phyloP scores from a whole-genome alignment of 495 filamentous ascomycete species.

The Tuber brumale region DNA sequence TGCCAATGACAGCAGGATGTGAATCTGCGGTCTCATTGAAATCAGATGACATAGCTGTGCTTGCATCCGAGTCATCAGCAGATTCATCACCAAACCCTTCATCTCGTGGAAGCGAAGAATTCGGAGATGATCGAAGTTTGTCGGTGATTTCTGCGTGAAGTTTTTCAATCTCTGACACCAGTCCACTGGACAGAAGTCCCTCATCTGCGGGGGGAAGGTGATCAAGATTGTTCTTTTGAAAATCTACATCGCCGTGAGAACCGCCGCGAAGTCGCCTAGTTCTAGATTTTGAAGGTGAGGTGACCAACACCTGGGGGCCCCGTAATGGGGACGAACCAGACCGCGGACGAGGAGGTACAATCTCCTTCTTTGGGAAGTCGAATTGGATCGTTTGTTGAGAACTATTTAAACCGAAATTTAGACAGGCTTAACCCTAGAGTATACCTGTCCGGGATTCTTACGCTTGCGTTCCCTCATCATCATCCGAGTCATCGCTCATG shows the following conservation, averaged over 20 bases:
- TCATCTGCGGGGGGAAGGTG: conserved; percentile 37
- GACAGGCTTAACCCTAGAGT: neutral
- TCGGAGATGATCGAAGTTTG: conserved; percentile 37
- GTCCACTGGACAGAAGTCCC: conserved; percentile 37
- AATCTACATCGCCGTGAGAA: conserved; percentile 40
- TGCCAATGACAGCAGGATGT: conserved; percentile 42
- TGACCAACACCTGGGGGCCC: conserved; percentile 52
- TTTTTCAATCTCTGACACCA: conserved; percentile 32
- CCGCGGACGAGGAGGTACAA: conserved; percentile 72
- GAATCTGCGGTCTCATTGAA: conserved; percentile 62
- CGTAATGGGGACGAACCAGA: conserved; percentile 82
- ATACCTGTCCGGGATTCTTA: conserved; percentile 20
- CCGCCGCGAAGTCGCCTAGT: conserved; percentile 38
- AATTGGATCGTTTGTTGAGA: conserved; percentile 59
- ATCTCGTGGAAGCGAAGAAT: conserved; percentile 36
- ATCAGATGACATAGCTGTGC: conserved; percentile 59
- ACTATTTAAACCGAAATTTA: neutral
- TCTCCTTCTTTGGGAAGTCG: conserved; percentile 71
- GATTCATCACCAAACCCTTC: conserved; percentile 55
- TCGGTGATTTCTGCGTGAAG: conserved; percentile 36
- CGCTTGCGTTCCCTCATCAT: conserved; percentile 63
- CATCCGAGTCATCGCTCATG: conserved; percentile 91
- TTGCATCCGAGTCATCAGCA: conserved; percentile 56
- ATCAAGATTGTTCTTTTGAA: conserved; percentile 33
- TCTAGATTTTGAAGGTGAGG: conserved; percentile 46